These are phyloP conservation scores for Begonia masoniana DNA, from an alignment of 306 rosid genomes.

Conservation along the genomic window DNA sequence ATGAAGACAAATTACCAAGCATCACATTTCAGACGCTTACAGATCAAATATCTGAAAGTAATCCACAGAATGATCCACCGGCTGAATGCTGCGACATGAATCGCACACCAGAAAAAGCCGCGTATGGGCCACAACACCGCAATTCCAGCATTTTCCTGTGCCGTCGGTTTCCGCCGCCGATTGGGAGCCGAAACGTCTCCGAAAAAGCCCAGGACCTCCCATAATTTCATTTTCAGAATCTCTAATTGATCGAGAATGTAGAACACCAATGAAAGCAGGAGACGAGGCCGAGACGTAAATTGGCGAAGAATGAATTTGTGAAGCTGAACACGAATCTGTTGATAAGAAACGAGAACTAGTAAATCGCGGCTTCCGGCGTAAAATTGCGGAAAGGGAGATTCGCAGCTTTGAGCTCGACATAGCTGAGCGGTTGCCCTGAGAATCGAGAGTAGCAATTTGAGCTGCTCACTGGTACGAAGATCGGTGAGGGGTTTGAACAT, in stretches of 20 bases:
- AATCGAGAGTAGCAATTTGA: too few relatives aligned
- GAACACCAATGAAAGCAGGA: slow-evolving; percentile 4
- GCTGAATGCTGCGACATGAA: slow-evolving; percentile 66
- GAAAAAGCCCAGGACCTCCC: slow-evolving; percentile 7
- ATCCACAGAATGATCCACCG: slow-evolving; percentile 53
- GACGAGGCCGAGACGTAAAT: slow-evolving; percentile 5
- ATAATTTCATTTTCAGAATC: slow-evolving; percentile 7
- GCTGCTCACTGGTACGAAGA: too few relatives aligned
- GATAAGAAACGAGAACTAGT: slow-evolving; percentile 9
- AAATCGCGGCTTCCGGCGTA: slow-evolving; percentile 19
- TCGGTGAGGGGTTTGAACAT: too few relatives aligned
- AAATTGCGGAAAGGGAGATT: slow-evolving; percentile 21
- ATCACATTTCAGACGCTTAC: slow-evolving; percentile 27
- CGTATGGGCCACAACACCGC: slow-evolving; percentile 26
- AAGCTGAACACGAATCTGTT: slow-evolving; percentile 6
- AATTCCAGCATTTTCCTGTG: slow-evolving; percentile 58
- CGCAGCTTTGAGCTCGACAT: slow-evolving; percentile 39
- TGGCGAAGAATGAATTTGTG: slow-evolving; percentile 4
- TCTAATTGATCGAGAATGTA: slow-evolving; percentile 4
- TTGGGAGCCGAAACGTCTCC: slow-evolving; percentile 23
- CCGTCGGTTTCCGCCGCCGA: slow-evolving; percentile 15
- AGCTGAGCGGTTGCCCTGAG: neutral
- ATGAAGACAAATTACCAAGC: neutral
- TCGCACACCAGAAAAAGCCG: slow-evolving; percentile 47
- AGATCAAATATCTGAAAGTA: slow-evolving; percentile 64